Percentiles rank a stretch among this genome's conserved stretches.
phyloP scores from a whole-genome alignment of 2,329 filamentous ascomycete genomes.

The Alternaria panax region DNA sequence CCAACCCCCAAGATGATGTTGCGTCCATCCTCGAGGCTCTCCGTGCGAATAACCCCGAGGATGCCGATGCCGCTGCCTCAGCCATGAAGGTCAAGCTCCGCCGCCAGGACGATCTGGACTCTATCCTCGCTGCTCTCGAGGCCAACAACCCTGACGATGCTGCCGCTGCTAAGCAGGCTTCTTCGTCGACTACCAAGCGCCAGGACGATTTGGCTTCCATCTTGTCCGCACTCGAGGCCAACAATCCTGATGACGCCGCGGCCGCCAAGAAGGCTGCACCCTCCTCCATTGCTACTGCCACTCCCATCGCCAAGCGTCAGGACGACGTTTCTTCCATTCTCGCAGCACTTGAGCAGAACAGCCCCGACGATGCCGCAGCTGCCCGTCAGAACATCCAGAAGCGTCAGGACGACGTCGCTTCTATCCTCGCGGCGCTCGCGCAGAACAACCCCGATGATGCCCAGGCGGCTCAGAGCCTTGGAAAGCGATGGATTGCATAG shows the following conservation, averaged over 20 bases:
- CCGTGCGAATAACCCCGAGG: conserved; percentile 38
- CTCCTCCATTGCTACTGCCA: not conserved
- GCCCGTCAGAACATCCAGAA: conserved; percentile 16
- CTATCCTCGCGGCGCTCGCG: conserved; percentile 31
- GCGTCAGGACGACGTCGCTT: conserved; percentile 27
- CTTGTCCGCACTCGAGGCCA: conserved; percentile 27
- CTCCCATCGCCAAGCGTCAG: conserved; percentile 8
- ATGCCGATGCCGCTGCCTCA: conserved; percentile 34
- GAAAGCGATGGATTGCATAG: conserved; percentile 10
- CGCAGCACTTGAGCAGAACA: conserved; percentile 24
- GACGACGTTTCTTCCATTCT: conserved; percentile 29
- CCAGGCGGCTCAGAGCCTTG: conserved; percentile 17
- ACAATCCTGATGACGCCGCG: conserved; percentile 31
- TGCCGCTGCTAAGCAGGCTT: conserved; percentile 25
- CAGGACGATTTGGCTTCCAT: conserved; percentile 20
- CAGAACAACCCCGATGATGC: conserved; percentile 36
- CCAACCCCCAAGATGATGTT: conserved; percentile 32
- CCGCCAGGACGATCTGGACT: conserved; percentile 28
- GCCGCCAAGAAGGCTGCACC: conserved; percentile 11
- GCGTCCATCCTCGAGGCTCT: conserved; percentile 39
- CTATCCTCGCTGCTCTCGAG: conserved; percentile 33
- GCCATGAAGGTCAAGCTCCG: conserved; percentile 38
- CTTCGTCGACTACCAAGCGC: conserved; percentile 15
- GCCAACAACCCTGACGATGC: conserved; percentile 37
- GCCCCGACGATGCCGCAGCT: conserved; percentile 28